Base-by-base conservation (phyloP, 2,329 filamentous ascomycete genomes). In the Epichloe bromicola region DNA sequence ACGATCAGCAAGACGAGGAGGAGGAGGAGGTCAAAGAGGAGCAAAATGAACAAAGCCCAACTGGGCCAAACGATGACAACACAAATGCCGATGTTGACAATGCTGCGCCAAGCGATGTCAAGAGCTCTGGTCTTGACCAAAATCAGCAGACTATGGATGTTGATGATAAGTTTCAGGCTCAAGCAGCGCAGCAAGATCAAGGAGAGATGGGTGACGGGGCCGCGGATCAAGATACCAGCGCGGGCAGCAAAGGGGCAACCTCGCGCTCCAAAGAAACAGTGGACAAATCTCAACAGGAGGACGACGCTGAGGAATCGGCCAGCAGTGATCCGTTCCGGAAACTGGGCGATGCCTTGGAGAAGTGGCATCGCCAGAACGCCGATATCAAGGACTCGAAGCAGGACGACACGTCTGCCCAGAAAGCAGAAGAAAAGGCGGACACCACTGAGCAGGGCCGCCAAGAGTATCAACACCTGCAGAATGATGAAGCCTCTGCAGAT, bases 391-490 rank as follows among this genome's bases (percentile, higher is more conserved):
- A 85, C 52, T 63, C 67, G 5, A 60, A 63, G 2, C 72, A 80
- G 50, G 63, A 69, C 12, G 40, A 43, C 48, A 6, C n/a, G 30
- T 43, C 40, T 49, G 33, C 19, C 2, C 38, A 17, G 47, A 57
- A 75, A 12, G 66, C 75, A 41, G 65, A 71, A 42, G 41, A 55
- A 7, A 56, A 58, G 15, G 67, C 70, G 57, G 80, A 86, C 53
- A 74, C 82, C 53, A 74, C 82, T n/a, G 83, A 93, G 55, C 85
- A 88, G 74, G 75, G 79, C 10, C 76, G 84, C 61, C 80, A 79
- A n/a, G 89, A 96, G 62, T 96, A 96, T 62, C 89, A 97, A 69
- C 93, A 99, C 67, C 73, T 97, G 3, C 84, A 85, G 54, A 82
- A 96, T 57, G 88, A 96, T 54, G 79, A 93, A 33, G 79, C 83